Percentiles rank a stretch among this genome's conserved stretches.
Evolutionary conservation across 495 filamentous ascomycete genomes (phyloP).

Genomic region (Neurospora sp.): DNA sequence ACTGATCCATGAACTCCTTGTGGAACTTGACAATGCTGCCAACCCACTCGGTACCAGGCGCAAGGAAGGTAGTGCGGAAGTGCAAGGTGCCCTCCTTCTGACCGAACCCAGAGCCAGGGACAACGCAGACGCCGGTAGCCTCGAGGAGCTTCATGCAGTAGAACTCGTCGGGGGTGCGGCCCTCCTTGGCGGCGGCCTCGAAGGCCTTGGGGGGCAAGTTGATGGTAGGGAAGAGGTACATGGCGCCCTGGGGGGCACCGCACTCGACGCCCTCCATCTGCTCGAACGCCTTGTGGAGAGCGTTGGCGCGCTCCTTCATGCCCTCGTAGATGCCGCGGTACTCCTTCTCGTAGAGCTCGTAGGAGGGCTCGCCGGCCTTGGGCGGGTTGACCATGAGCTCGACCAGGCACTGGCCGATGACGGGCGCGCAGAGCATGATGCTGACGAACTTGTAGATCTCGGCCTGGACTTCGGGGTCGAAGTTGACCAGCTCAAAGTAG

Average conservation of each 20-base stretch:
- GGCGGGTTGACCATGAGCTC: constrained; percentile 97
- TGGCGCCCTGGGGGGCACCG: constrained; percentile 76
- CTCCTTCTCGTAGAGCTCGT: constrained; percentile 72
- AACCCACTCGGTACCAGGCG: constrained; percentile 93
- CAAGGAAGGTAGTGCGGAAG: constrained; percentile 94
- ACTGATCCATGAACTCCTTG: constrained; percentile 82
- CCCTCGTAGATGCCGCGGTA: constrained; percentile 69
- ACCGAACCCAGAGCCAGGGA: constrained; percentile 86
- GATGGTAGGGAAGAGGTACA: constrained; percentile 98
- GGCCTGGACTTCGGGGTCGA: constrained; percentile 72
- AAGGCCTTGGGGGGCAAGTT: constrained; percentile 62
- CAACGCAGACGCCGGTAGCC: constrained; percentile 90
- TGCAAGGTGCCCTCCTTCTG: constrained; percentile 87
- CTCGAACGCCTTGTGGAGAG: constrained; percentile 80
- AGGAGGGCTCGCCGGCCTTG: constrained; percentile 64
- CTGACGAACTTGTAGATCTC: constrained; percentile 98
- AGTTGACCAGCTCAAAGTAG: constrained; percentile 89
- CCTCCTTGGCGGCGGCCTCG: constrained; percentile 61
- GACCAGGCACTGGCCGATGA: constrained; percentile 89
- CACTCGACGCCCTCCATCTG: constrained; percentile 93
- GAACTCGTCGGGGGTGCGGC: constrained; percentile 76
- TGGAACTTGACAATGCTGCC: constrained; percentile 83
- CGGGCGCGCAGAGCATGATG: constrained; percentile 89
- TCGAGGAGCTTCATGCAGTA: constrained; percentile 86
- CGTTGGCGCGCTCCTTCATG: constrained; percentile 65